Evolutionary conservation across 1,284 basidiomycete species (phyloP), one percentile per base, ranked within the genome.

Genomic region (Microbotryum lychnidis-dioicae): DNA sequence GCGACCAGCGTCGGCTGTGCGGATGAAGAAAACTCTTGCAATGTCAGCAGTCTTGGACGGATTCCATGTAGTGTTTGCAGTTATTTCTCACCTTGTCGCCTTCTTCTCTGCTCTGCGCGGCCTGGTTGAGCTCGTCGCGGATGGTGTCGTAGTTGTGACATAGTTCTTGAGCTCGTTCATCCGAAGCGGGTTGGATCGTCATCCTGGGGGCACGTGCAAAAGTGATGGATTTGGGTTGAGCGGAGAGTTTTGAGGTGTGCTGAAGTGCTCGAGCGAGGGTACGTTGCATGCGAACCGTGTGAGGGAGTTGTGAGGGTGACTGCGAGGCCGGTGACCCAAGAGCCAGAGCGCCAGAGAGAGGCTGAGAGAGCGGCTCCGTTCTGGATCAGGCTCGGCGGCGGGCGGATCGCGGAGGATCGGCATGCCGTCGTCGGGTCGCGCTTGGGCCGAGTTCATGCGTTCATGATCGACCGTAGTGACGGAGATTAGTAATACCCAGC

Each of bases 1-100:
- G 93, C 91, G 9, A 97, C 87, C 12, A 97, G 78, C 10, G 79
- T 75, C 6, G 80, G 77, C 73, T 76, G 37, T 42, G 37, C 14
- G 37, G 3, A 42, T 6, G 37, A 75, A 76, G 48, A 45, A 21
- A 14, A 29, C 42, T 31, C 31, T 9, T 31, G 31, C 31, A 3
- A 31, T 31, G 31, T 31, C 31, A 31, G 31, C 8, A 31, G 31
- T 31, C 31, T 31, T 31, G 31, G 31, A 31, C 31, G 31, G 9
- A 31, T 8, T 10, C 31, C 6, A 2, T 31, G 31, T 2, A 31
- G 9, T 9, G 31, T 31, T 31, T 31, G 31, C 1, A 10, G 46
- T 9, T 50, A 31, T 25, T 48, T 9, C 57, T 16, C 51, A 59
- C 59, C 51, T 54, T 54, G 0, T 25, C 45, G 0, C 50, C 59